These are phyloP conservation scores for Aspergillus melleus DNA, from an alignment of 2,329 filamentous ascomycete genomes.

Conservation along the genomic window DNA sequence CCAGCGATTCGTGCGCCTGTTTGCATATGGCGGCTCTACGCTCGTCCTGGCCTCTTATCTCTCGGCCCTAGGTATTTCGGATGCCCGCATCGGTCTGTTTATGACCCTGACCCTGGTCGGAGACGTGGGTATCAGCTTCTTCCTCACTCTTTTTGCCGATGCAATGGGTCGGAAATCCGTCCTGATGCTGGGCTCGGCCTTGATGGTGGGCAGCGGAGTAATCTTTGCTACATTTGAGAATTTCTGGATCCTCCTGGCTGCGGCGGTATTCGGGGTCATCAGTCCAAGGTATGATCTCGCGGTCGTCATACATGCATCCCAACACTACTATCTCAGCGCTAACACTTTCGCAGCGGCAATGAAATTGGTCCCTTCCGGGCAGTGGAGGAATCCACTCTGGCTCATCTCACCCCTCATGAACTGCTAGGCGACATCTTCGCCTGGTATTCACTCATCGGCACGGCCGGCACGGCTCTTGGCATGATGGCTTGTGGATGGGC, in stretches of 20 bases:
- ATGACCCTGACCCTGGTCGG: constrained; percentile 65
- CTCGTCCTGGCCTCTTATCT: constrained; percentile 65
- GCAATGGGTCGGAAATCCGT: constrained; percentile 57
- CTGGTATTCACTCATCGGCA: constrained; percentile 60
- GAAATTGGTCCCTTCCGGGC: constrained; percentile 69
- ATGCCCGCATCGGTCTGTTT: constrained; percentile 62
- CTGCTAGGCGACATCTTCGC: constrained; percentile 63
- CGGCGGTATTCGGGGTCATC: constrained; percentile 62
- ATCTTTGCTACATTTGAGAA: constrained; percentile 57
- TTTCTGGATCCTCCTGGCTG: constrained; percentile 60
- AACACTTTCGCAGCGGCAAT: constrained; percentile 46
- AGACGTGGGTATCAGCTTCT: constrained; percentile 60
- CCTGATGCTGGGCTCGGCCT: constrained; percentile 51
- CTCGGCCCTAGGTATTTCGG: constrained; percentile 55
- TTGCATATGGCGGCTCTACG: constrained; percentile 63
- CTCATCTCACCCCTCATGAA: constrained; percentile 58
- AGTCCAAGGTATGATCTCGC: constrained; percentile 48
- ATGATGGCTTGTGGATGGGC: constrained; percentile 61
- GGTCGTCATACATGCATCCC: neutral
- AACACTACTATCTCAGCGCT: neutral
- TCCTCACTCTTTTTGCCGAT: constrained; percentile 61
- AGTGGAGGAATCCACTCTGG: constrained; percentile 65
- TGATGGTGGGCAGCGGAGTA: constrained; percentile 60
- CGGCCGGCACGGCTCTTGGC: constrained; percentile 61
- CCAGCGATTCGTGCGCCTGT: constrained; percentile 55